Evolutionary conservation across 129 eudicot species (phyloP).

Genomic region (Artemisia tridentata): DNA sequence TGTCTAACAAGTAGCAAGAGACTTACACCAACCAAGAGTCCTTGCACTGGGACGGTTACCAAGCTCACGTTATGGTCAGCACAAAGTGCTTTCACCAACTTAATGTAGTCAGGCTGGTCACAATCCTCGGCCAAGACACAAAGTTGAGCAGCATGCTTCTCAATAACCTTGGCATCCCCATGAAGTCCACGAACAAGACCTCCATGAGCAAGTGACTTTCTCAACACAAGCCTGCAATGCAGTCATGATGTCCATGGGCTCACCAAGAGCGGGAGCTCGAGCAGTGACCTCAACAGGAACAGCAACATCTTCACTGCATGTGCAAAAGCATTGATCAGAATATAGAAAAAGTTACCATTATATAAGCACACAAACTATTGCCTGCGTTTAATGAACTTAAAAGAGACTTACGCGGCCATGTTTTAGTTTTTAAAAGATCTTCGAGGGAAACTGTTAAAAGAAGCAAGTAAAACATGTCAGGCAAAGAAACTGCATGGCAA

Average conservation of each 20-base stretch:
- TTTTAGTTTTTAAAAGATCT: too few species aligned
- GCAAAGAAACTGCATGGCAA: too few species aligned
- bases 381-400: too few species aligned
- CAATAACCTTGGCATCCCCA: conserved; percentile 87
- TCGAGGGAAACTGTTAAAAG: too few species aligned
- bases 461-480: too few species aligned
- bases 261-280: conserved; percentile 77
- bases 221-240: conserved; percentile 88
- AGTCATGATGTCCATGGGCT: conserved; percentile 95
- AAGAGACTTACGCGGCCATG: too few species aligned
- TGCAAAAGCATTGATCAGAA: neutral
- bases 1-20: neutral
- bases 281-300: conserved; percentile 55
- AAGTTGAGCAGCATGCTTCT: conserved; percentile 86
- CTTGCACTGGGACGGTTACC: conserved; percentile 89
- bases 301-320: conserved; percentile 77
- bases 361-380: too few species aligned
- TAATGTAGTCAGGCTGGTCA: conserved; percentile 84
- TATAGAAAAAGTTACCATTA: too few species aligned
- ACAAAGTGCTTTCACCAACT: too few species aligned
- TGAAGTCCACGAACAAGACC: conserved; percentile 93
- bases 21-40: conserved; percentile 97
- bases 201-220: conserved; percentile 83
- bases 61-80: conserved; percentile 90
- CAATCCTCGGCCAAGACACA: conserved; percentile 99